Base-by-base conservation (phyloP, 495 filamentous ascomycete species). In the Neurospora sp. region DNA sequence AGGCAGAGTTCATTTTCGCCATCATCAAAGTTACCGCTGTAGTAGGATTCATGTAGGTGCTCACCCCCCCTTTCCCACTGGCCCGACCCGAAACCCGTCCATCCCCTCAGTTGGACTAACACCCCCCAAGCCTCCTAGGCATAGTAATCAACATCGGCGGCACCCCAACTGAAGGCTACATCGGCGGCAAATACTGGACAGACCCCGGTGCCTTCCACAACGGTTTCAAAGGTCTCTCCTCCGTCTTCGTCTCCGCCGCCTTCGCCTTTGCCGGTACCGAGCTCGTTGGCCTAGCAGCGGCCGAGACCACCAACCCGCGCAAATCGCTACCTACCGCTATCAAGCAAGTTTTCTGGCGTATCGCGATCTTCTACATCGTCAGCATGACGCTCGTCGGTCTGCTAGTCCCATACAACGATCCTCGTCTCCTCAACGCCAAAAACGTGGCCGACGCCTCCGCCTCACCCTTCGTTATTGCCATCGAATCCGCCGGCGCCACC, bases 341-440 rank as follows among this genome's bases (percentile, higher is more conserved):
- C 78, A 97, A 96, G 82, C 94, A 97, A 81, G 94, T 97, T 48
- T 97, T 97, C 81, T 97, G 94, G 94, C 91, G 94, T 77, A 97
- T 97, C 81, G 89, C 89, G 8, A 85, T 97, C 74, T 96, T 96
- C 81, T 96, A 96, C 82, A 85, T 96, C 41, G 88, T 94, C 66
- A 90, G 90, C 12, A 86, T 96, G 5, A 89, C 87, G 27, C 81
- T 96, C 0, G 89, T 96, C 68, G 93, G 93, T 9, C 83, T 94
- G 10, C 84, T 94, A 3, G 91, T 97, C 5, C 90, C 90, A 0
- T 95, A 93, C 81, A 84, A 84, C 73, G 87, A 96, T 38, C 61
- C 75, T 0, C 83, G 85, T 14, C 88, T 97, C 0, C 80, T 94
- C 5, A 80, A 73, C 18, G 87, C 81, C 2, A 77, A 77, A 14